Base-by-base conservation (phyloP, 192 early-diverging fungal species). In the Funneliformis geosporum region DNA sequence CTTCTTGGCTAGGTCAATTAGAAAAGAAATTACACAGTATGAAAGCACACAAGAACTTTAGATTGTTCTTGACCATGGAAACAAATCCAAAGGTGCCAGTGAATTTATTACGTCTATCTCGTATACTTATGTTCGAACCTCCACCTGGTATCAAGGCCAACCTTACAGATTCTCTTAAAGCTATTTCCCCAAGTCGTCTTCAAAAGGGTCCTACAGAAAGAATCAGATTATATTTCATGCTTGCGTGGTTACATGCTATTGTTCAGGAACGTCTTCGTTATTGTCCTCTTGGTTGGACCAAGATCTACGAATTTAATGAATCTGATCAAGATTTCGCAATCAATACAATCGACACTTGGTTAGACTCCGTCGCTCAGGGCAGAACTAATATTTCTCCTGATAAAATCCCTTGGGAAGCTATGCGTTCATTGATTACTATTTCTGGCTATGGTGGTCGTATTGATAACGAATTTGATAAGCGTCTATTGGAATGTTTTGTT, bases 41-140 rank as follows among this genome's bases (percentile, higher is more conserved):
- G 83, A 96, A 96, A 78, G 87, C 97, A 2, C 88, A 96, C 83
- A 86, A 82, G 21, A 88, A 87, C 59, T 99, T 99, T 91, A 90
- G 97, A 55, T 86, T 99, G 66, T 99, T 99, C 87, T 85, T 99
- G 80, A 99, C 98, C 3, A 96, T 95, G 91, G 98, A 99, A 85
- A 97, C 95, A 55, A 95, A 96, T 83, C 95, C 97, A n/a, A 94
- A 92, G 40, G 96, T 99, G 43, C 96, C 98, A 2, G 91, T 93
- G 39, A 98, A 96, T 80, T 83, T 99, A 59, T 84, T 99, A 64
- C 90, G 97, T 10, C 84, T 94, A 70, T 95, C 95, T 1, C 92
- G 97, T 60, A 91, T 97, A 1, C 87, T 99, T 42, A 93, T 98
- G 90, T 97, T 98, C 81, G 97, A 99, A 87, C 96, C 97, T 14